Base-by-base conservation (phyloP, 2,329 filamentous ascomycete genomes). In the Ustulina deusta region DNA sequence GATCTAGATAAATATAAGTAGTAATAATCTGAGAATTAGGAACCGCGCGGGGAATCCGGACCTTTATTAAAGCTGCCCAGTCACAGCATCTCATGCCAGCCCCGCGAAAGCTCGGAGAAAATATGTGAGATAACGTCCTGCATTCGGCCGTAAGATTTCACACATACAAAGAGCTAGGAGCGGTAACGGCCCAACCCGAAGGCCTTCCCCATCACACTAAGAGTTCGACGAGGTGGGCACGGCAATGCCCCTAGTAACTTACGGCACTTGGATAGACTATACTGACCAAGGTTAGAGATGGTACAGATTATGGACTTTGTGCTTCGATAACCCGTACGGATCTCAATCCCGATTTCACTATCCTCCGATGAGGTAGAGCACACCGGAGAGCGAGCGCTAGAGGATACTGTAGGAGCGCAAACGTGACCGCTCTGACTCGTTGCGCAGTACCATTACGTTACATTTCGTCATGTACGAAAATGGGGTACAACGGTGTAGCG, bases 401-500 rank as follows among this genome's bases (percentile, higher is more conserved):
- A 27, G 61, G 9, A 55, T 32, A 11, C n/a, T 22, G 32, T 56
- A 32, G 6, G n/a, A 20, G 38, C 38, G 34, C 17, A 40, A 25
- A 54, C 25, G 48, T 49, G 49, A 7, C 27, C 52, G 29, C 40
- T 13, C 27, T 51, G 49, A 44, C 15, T 58, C 29, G 34, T 27
- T 32, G 27, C 42, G n/a, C n/a, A n/a, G n/a, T 67, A 3, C 7
- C 11, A 44, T 64, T 48, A 63, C 56, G 65, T 67, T 67, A 56
- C 65, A 63, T 67, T 46, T 68, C 51, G 61, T 58, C 51, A 55
- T 65, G 44, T 49, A 36, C 58, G 61, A 36, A 54, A 61, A 61
- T 20, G 55, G 51, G 57, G 61, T 40, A 15, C 52, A 17, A 10
- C 20, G 36, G 29, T 56, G 38, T 27, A 56, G 52, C 38, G 44